These are phyloP conservation scores for Fusarium cyanostomum DNA, from an alignment of 2,329 filamentous ascomycete genomes.

Conservation along the genomic window DNA sequence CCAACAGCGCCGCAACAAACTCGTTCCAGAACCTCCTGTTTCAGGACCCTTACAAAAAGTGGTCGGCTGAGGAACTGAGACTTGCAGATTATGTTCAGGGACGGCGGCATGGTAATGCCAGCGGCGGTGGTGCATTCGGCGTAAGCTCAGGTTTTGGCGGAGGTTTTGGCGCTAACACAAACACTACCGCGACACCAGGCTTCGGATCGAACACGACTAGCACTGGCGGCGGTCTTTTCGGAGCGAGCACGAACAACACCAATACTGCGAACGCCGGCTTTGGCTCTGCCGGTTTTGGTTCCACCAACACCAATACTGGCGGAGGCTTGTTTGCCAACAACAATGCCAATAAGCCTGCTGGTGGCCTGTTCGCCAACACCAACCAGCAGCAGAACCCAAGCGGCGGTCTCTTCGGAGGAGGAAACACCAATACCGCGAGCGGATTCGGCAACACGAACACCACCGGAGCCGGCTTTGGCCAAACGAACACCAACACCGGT, in stretches of 20 bases:
- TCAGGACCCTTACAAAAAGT: constrained; percentile 84
- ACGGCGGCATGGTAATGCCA: constrained; percentile 82
- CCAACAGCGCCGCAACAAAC: constrained; percentile 63
- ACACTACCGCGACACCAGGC: constrained; percentile 46
- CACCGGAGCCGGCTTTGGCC: constrained; percentile 51
- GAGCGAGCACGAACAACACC: constrained; percentile 46
- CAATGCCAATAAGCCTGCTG: constrained; percentile 41
- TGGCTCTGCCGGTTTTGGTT: constrained; percentile 55
- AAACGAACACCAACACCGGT: constrained; percentile 41
- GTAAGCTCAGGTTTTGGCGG: constrained; percentile 63
- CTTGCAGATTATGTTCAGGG: constrained; percentile 90
- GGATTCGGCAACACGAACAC: constrained; percentile 35
- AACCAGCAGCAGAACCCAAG: constrained; percentile 34
- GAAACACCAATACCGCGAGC: constrained; percentile 29
- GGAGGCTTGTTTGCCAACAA: constrained; percentile 44
- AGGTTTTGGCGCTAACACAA: constrained; percentile 56
- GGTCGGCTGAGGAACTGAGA: constrained; percentile 85
- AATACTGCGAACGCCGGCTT: constrained; percentile 37
- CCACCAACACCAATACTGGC: constrained; percentile 41
- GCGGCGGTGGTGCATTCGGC: constrained; percentile 87
- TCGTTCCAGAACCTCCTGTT: constrained; percentile 84
- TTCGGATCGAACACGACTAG: constrained; percentile 57
- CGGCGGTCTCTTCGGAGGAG: constrained; percentile 43
- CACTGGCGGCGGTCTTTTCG: constrained; percentile 52
- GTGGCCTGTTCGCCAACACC: constrained; percentile 52